A percentile compares a stretch with the other conserved stretches of the same genome.
phyloP scores from a whole-genome alignment of 2,329 filamentous ascomycete species.

The Trichoderma polysporum region DNA sequence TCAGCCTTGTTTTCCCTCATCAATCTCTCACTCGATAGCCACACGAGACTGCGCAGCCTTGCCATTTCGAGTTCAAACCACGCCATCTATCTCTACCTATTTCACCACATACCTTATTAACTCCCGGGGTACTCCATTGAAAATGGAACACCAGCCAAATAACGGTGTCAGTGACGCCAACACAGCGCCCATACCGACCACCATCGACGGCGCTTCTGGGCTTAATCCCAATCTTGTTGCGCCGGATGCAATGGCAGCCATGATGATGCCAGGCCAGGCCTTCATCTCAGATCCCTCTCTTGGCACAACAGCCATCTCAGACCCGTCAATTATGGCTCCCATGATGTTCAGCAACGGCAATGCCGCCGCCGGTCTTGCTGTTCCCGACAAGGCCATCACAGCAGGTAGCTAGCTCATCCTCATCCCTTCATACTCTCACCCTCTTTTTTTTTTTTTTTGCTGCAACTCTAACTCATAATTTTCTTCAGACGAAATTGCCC shows the following conservation, averaged over 20 bases:
- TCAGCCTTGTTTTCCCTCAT: background rate
- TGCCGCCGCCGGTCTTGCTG: conserved; percentile 23
- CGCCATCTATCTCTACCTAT: background rate
- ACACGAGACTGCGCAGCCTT: conserved; percentile 14
- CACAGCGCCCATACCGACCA: background rate
- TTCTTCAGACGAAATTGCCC: conserved; percentile 80
- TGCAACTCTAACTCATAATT: background rate
- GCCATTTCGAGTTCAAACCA: background rate
- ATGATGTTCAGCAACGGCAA: conserved; percentile 35
- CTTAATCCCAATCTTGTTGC: conserved; percentile 17
- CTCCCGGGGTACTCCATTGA: background rate
- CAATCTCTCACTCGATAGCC: background rate
- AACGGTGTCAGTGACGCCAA: conserved; percentile 14
- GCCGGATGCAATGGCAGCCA: conserved; percentile 6
- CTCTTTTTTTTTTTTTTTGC: background rate
- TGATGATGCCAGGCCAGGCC: conserved; percentile 23
- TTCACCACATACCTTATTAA: background rate
- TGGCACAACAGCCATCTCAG: conserved; percentile 27
- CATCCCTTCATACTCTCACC: background rate
- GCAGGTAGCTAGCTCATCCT: conserved; percentile 32
- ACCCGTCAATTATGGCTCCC: conserved; percentile 34
- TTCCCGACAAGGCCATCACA: conserved; percentile 31
- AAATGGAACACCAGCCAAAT: conserved; percentile 20
- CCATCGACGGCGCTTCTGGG: conserved; percentile 14
- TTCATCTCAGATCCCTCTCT: conserved; percentile 31